phyloP scores from a whole-genome alignment of 177 flowering plant species.

The Vitis hybrid region DNA sequence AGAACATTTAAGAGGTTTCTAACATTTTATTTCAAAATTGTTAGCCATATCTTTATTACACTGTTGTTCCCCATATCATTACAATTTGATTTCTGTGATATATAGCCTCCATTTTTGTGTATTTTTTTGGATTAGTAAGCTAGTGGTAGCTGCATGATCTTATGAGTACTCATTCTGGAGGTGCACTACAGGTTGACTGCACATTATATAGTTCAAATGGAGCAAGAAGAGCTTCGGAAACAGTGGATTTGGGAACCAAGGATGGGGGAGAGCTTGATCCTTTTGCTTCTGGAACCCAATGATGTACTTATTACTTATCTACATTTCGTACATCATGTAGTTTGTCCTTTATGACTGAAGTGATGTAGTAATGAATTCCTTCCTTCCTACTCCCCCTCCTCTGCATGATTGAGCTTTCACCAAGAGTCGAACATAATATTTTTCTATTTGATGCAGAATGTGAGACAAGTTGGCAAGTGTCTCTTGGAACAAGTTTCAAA shows the following conservation, averaged over 20 bases:
- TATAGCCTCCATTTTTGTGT: neutral
- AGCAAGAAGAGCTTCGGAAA: slow-evolving; percentile 60
- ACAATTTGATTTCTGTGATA: neutral
- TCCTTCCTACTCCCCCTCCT: neutral
- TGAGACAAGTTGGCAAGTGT: slow-evolving; percentile 70
- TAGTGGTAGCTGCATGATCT: neutral
- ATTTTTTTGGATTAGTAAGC: neutral
- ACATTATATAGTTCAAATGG: slow-evolving; percentile 57
- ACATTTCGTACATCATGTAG: neutral
- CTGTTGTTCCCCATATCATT: neutral
- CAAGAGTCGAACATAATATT: neutral
- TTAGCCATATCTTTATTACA: neutral
- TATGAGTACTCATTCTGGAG: slow-evolving; percentile 11
- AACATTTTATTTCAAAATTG: neutral
- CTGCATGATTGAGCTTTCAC: slow-evolving; percentile 1
- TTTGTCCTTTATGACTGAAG: neutral
- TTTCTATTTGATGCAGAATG: slow-evolving; percentile 51
- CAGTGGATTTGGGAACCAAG: slow-evolving; percentile 95
- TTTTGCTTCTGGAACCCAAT: slow-evolving; percentile 80
- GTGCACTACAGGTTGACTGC: slow-evolving; percentile 62
- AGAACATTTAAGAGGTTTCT: slow-evolving; percentile 74
- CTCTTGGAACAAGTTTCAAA: slow-evolving; percentile 80
- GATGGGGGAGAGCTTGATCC: slow-evolving; percentile 84
- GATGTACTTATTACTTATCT: slow-evolving; percentile 53
- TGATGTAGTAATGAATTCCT: neutral